Base-by-base conservation (phyloP, 768 basidiomycete species). In the Pulveroboletus sp. region DNA sequence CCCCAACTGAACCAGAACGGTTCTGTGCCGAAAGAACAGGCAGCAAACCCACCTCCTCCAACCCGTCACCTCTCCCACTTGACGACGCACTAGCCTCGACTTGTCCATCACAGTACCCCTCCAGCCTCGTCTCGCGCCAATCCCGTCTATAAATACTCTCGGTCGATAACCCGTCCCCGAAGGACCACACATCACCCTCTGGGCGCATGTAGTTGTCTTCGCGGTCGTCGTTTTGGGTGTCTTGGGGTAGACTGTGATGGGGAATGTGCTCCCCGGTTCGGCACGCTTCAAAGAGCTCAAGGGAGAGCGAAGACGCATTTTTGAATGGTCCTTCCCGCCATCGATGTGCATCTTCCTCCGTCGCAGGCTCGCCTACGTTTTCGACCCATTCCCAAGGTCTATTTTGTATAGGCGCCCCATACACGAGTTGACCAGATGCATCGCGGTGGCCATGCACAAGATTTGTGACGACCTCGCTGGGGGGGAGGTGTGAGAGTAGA, bases 331-430 rank as follows among this genome's bases (percentile, higher is more conserved):
- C 74, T 18, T 75, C 72, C 17, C 58, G 61, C 45, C 73, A 72
- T 26, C 66, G 66, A 24, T 75, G 69, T 30, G 71, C 71, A 9
- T 77, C 76, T 28, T 72, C 76, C 9, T 73, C 62, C 26, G 78
- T 30, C 0, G 39, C 76, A 4, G 71, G 55, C 10, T 70, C 59
- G 8, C 87, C 87, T 3, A 90, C 60, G 61, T 85, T 80, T 65
- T 92, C 89, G 7, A 83, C 80, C 88, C 89, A 91, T 64, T 92
- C 89, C 89, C 89, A 92, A 4, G 89, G 86, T 30, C 82, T 78
- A 66, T 89, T 87, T 49, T 79, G 72, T 15, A 90, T 84, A 2
- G 78, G 74, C 5, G 69, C 61, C 17, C 77, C 75, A 51, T 73
- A 70, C 3, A 80, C 60, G 5, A 80, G 51, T 15, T 75, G 72